Conservation (phyloP, 2,329 filamentous ascomycete genomes). For the Calonectria pseudoreteaudii region DNA sequence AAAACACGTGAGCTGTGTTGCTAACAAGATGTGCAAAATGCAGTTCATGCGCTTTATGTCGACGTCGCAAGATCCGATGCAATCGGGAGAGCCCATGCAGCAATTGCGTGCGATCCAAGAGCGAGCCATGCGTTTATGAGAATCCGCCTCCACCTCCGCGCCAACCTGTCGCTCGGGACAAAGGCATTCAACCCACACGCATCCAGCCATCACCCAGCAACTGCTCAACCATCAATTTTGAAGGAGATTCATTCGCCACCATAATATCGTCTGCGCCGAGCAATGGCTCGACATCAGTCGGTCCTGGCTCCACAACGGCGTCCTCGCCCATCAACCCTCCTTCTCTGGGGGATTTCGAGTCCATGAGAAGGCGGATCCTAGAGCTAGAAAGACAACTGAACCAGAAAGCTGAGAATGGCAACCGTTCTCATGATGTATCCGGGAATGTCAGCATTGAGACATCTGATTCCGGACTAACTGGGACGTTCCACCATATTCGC, state of each 20-base stretch:
- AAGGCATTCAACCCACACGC: not conserved
- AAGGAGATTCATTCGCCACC: not conserved
- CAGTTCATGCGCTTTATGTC: constrained; percentile 56
- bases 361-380: constrained; percentile 24
- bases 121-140: constrained; percentile 49
- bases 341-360: constrained; percentile 30
- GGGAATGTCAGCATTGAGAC: constrained; percentile 48
- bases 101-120: constrained; percentile 55
- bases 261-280: not conserved
- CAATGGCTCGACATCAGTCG: not conserved
- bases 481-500: constrained; percentile 58
- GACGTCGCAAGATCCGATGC: constrained; percentile 58
- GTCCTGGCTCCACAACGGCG: not conserved
- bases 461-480: constrained; percentile 51
- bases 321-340: constrained; percentile 19
- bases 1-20: not conserved
- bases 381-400: constrained; percentile 31
- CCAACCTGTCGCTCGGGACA: not conserved
- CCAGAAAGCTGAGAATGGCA: too few species aligned
- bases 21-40: not conserved
- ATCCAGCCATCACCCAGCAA: fast-evolving
- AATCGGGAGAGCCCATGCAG: constrained; percentile 54
- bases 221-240: not conserved
- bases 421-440: not conserved
- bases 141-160: constrained; percentile 20